Conservation (phyloP, 2,329 filamentous ascomycete genomes). For the Fusarium goolgardi region DNA sequence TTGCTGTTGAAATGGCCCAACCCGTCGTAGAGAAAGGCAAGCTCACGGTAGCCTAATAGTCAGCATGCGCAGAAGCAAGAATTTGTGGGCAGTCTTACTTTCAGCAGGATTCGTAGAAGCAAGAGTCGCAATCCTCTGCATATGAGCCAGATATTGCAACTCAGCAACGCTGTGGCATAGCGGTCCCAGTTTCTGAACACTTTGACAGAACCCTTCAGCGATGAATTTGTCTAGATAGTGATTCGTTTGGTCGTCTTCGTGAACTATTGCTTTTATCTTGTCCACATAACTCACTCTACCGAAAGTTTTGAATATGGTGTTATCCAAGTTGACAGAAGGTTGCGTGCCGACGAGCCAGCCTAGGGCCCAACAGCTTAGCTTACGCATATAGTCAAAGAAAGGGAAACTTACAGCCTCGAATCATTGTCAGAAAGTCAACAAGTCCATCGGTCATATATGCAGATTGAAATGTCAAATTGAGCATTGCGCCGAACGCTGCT, state of each 20-base stretch:
- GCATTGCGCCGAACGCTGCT: conserved; percentile 53
- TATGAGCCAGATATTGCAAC: conserved; percentile 47
- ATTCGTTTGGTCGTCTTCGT: conserved; percentile 9
- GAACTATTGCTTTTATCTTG: conserved; percentile 43
- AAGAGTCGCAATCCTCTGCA: conserved; percentile 47
- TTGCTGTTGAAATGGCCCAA: conserved; percentile 45
- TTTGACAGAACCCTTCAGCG: conserved; percentile 47
- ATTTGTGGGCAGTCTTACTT: conserved; percentile 39
- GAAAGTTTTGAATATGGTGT: conserved; percentile 46
- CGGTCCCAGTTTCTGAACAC: conserved; percentile 46
- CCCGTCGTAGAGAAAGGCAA: conserved; percentile 47
- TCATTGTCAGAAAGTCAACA: conserved; percentile 54
- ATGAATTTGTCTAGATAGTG: conserved; percentile 34
- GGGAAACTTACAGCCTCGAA: conserved; percentile 51
- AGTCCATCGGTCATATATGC: conserved; percentile 56
- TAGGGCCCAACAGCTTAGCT: conserved; percentile 8
- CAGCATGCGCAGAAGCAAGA: neutral
- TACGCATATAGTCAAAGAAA: conserved; percentile 10
- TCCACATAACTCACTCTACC: conserved; percentile 47
- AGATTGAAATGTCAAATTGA: conserved; percentile 55
- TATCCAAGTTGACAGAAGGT: conserved; percentile 31
- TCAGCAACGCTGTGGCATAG: conserved; percentile 51
- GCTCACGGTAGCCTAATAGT: conserved; percentile 43
- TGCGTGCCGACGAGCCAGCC: conserved; percentile 47
- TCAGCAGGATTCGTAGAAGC: conserved; percentile 45